phyloP scores from a whole-genome alignment of 768 basidiomycete species.

The Brasilioporus rufonigricans region DNA sequence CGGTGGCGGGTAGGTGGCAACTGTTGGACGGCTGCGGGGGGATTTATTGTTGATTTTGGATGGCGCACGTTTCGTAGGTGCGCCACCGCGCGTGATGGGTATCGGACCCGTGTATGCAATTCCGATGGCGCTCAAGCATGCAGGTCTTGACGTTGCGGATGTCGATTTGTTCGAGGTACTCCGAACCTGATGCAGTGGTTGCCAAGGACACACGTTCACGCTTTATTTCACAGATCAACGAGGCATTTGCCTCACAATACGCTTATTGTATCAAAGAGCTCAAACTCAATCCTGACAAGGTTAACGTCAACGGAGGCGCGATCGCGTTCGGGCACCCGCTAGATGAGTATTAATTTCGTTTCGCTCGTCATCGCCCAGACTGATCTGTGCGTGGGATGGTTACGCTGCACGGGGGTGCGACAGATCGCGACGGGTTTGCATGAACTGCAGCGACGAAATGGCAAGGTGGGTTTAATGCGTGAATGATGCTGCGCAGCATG shows the following conservation, averaged over 20 bases:
- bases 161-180: constrained; percentile 79
- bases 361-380: not conserved
- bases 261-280: constrained; percentile 71
- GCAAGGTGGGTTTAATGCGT: constrained; percentile 47
- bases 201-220: not conserved
- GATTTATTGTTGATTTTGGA: not conserved
- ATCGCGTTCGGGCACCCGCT: constrained; percentile 84
- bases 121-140: constrained; percentile 65
- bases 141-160: constrained; percentile 63
- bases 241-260: constrained; percentile 85
- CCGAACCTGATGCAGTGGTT: not conserved
- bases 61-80: constrained; percentile 37
- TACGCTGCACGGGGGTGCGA: constrained; percentile 81
- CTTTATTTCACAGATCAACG: constrained; percentile 63
- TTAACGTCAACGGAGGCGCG: constrained; percentile 89
- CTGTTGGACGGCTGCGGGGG: not conserved
- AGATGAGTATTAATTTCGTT: constrained; percentile 50
- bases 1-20: constrained; percentile 51
- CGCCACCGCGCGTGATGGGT: constrained; percentile 84
- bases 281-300: constrained; percentile 58
- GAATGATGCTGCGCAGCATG: not conserved
- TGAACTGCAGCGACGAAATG: constrained; percentile 64
- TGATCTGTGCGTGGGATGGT: constrained; percentile 18
- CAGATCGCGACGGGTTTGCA: constrained; percentile 83
- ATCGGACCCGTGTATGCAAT: constrained; percentile 86